These are phyloP conservation scores for Fusarium torulosum DNA, from an alignment of 2,329 filamentous ascomycete genomes.

Conservation along the genomic window DNA sequence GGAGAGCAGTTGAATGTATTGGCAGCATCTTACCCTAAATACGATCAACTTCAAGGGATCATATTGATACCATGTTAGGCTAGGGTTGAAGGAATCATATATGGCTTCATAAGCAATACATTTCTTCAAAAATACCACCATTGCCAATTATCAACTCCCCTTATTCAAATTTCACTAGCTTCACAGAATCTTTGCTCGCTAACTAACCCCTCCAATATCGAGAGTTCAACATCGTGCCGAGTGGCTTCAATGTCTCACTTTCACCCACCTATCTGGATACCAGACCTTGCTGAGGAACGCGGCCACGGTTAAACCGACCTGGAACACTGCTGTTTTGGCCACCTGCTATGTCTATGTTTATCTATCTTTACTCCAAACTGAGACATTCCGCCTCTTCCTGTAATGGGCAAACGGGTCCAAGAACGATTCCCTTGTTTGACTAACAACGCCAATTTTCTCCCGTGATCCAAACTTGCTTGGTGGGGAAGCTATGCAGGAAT, in stretches of 20 bases:
- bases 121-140: slow-evolving; percentile 14
- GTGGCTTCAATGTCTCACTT: slow-evolving; percentile 48
- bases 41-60: neutral
- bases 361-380: slow-evolving; percentile 28
- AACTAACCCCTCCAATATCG: slow-evolving; percentile 15
- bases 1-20: neutral
- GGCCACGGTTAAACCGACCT: slow-evolving; percentile 35
- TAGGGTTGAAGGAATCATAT: neutral
- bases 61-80: neutral
- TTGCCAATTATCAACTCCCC: slow-evolving; percentile 26
- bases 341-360: slow-evolving; percentile 28
- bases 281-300: slow-evolving; percentile 48
- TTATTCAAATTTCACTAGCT: slow-evolving; percentile 14
- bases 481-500: slow-evolving; percentile 52
- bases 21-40: neutral
- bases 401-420: slow-evolving; percentile 41
- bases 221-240: slow-evolving; percentile 3
- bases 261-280: slow-evolving; percentile 31
- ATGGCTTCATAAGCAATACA: slow-evolving; percentile 22
- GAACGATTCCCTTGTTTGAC: slow-evolving; percentile 28
- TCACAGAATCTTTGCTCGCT: slow-evolving; percentile 12
- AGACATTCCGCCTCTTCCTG: slow-evolving; percentile 53
- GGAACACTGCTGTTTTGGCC: slow-evolving; percentile 16
- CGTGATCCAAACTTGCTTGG: slow-evolving; percentile 41
- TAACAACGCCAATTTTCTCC: slow-evolving; percentile 28